These are phyloP conservation scores for Pugionium cornutum DNA, from an alignment of 345 rosid genomes.

Conservation along the genomic window DNA sequence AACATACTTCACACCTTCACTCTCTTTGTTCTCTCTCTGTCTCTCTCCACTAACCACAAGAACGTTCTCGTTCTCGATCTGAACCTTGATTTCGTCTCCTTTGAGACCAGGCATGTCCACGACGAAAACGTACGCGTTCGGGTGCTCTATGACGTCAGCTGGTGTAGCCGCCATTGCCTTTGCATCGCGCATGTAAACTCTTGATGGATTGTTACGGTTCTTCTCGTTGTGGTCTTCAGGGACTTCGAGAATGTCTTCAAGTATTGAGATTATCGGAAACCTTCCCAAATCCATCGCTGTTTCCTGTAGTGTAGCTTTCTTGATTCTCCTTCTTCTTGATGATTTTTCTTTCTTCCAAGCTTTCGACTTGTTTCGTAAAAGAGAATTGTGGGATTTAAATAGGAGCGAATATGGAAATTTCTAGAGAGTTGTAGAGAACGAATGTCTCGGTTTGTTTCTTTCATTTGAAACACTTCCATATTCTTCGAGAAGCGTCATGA, in stretches of 20 bases:
- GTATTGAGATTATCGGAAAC: constrained; percentile 46
- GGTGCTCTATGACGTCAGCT: constrained; percentile 68
- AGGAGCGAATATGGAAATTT: constrained; percentile 20
- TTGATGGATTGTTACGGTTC: constrained; percentile 50
- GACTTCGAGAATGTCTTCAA: constrained; percentile 60
- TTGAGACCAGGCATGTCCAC: constrained; percentile 86
- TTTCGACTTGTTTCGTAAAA: background rate
- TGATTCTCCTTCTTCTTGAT: background rate
- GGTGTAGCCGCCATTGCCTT: constrained; percentile 89
- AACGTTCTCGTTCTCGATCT: constrained; percentile 74
- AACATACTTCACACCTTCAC: constrained; percentile 61
- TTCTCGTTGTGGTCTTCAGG: constrained; percentile 41
- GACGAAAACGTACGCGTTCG: constrained; percentile 54
- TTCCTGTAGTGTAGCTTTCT: background rate
- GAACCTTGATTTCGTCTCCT: constrained; percentile 65
- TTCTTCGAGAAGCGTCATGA: constrained; percentile 33
- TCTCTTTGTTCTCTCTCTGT: constrained; percentile 56
- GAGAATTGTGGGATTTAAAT: background rate
- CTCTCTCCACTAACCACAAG: constrained; percentile 65
- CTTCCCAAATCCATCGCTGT: constrained; percentile 49
- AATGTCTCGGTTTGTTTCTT: background rate
- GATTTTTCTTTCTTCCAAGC: background rate
- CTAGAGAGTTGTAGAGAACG: constrained; percentile 29
- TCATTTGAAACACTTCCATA: constrained; percentile 23
- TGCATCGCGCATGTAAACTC: constrained; percentile 61